Conservation (phyloP, 371 early-diverging fungal genomes). For the Rhizopus delemar region DNA sequence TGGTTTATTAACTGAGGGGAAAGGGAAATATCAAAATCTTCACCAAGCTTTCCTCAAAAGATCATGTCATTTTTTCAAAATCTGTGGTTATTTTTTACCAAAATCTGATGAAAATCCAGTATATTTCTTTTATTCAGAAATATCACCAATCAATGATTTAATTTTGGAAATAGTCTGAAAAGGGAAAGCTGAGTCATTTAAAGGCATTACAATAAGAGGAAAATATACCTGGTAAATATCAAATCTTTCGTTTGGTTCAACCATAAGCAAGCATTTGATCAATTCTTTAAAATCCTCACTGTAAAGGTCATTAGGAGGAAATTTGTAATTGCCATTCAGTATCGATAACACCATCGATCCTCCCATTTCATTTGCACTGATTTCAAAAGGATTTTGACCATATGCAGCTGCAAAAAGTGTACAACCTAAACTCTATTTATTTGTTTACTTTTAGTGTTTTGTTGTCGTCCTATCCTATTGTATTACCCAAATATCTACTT, state of each 20-base stretch:
- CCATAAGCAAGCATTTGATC: conserved; percentile 60
- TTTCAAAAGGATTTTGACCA: conserved; percentile 72
- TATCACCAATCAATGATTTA: neutral
- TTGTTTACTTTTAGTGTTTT: neutral
- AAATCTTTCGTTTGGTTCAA: conserved; percentile 66
- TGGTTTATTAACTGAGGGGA: no score
- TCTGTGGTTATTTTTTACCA: no score
- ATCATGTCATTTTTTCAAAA: no score
- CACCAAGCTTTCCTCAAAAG: no score
- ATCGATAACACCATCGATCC: conserved; percentile 74
- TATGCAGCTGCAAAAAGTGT: conserved; percentile 72
- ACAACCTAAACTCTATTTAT: conserved; percentile 62
- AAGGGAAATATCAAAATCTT: no score
- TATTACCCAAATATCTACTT: conserved; percentile 76
- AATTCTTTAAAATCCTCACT: conserved; percentile 61
- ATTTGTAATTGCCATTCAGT: conserved; percentile 57
- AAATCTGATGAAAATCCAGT: no score
- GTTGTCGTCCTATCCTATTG: neutral
- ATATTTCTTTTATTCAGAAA: neutral
- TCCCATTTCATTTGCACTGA: conserved; percentile 64
- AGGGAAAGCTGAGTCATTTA: neutral
- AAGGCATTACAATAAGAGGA: neutral
- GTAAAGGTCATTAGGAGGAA: conserved; percentile 56
- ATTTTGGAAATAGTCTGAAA: neutral
- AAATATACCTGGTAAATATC: conserved; percentile 53